Base-by-base conservation (phyloP, 163 green algal species). In the Trebouxia gelatinosa region DNA sequence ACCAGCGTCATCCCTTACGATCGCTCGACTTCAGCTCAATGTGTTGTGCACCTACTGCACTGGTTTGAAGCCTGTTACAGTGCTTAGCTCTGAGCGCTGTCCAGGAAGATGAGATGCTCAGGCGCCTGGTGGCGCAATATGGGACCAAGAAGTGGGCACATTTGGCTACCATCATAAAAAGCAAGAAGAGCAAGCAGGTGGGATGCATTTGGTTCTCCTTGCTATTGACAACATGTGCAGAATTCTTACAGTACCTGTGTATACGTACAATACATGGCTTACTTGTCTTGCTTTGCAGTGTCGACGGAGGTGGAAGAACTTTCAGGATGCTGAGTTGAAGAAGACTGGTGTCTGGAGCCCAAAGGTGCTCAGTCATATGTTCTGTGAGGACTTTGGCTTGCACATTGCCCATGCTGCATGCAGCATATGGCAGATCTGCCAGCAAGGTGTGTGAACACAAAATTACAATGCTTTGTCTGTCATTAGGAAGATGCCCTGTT, bases 71-170 rank as follows among this genome's bases (percentile, higher is more conserved):
- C n/a, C n/a, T n/a, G n/a, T n/a, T n/a, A n/a, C n/a, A n/a, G n/a
- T n/a, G n/a, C n/a, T n/a, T n/a, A n/a, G n/a, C n/a, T n/a, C n/a
- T n/a, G n/a, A n/a, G n/a, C n/a, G n/a, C n/a, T n/a, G n/a, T 76
- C 13, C 74, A 94, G 84, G 91, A 95, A 79, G 92, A 97, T 70
- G 84, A 91, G 29, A 37, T 82, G 78, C 84, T 96, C 35, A 71
- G 83, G 23, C 62, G 80, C 23, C 84, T 97, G 28, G 88, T 96
- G 2, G 83, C 84, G 6, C 67, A 92, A 75, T 84, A 93, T 48
- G 92, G 92, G 7, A 76, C 85, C 6, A 94, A 94, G 71, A 91
- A 90, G n/a, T 97, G 92, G 92, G 84, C 90, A 11, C 64, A 92
- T 29, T 94, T 96, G 51, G 90, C 92, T 0, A 77, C 51, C 17